Evolutionary conservation across 176 grass and related monocot genomes (phyloP).

Genomic region (Puya raimondii): DNA sequence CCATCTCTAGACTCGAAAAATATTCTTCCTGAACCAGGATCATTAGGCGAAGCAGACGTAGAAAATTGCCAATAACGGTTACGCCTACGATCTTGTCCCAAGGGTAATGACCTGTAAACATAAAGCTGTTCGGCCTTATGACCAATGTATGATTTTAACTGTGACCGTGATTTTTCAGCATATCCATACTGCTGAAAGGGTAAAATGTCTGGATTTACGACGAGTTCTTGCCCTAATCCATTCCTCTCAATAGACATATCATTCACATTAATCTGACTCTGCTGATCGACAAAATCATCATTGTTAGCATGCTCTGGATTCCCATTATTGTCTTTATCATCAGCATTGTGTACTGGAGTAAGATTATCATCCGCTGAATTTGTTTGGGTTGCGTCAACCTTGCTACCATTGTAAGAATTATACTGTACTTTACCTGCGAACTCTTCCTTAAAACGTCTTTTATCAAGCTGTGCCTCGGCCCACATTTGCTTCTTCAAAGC

Average conservation of each 20-base stretch:
- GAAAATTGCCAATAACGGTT: conserved; percentile 95
- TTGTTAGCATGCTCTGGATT: conserved; percentile 29
- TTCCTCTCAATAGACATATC: conserved; percentile 36
- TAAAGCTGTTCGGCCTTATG: conserved; percentile 82
- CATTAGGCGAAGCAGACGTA: conserved; percentile 64
- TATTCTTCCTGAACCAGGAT: conserved; percentile 87
- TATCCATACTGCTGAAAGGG: conserved; percentile 64
- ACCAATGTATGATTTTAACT: conserved; percentile 72
- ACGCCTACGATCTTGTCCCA: conserved; percentile 93
- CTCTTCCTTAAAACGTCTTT: conserved; percentile 79
- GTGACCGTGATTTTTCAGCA: conserved; percentile 77
- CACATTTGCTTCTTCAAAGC: conserved; percentile 98
- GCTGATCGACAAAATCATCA: conserved; percentile 29
- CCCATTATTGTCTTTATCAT: conserved; percentile 32
- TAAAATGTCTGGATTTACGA: conserved; percentile 35
- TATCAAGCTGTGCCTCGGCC: conserved; percentile 90
- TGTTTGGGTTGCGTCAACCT: conserved; percentile 31
- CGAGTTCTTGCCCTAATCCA: conserved; percentile 34
- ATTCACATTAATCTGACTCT: conserved; percentile 30
- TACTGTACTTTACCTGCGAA: conserved; percentile 43
- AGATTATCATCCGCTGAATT: conserved; percentile 36
- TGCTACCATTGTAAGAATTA: conserved; percentile 29
- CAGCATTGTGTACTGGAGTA: conserved; percentile 16
- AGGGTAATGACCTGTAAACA: conserved; percentile 74
- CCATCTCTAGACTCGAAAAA: conserved; percentile 87